Percentiles rank a stretch among this genome's conserved stretches.
These are phyloP conservation scores for Helianthus tuberosus DNA, from an alignment of 129 eudicot species.

Conservation along the genomic window DNA sequence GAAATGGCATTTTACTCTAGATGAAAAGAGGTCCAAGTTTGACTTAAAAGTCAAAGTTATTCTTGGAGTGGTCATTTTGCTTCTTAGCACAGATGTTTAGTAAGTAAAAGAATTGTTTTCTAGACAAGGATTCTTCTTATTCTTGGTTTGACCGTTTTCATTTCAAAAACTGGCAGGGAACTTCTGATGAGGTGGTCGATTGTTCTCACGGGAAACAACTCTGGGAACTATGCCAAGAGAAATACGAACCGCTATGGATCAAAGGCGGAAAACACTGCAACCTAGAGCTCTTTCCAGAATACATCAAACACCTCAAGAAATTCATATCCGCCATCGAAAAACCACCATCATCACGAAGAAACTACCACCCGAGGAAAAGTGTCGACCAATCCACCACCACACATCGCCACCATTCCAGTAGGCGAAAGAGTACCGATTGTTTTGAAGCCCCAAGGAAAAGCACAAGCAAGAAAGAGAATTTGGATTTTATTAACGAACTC, in stretches of 20 bases:
- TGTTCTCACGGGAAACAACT: slow-evolving; percentile 82
- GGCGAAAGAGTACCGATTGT: slow-evolving; percentile 64
- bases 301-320: slow-evolving; percentile 74
- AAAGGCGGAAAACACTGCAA: slow-evolving; percentile 88
- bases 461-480: slow-evolving; percentile 61
- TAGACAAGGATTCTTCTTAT: not conserved
- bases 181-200: slow-evolving; percentile 84
- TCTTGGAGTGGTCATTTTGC: not conserved
- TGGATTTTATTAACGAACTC: slow-evolving; percentile 33
- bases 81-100: not conserved
- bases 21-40: not conserved
- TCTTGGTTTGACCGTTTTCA: not conserved
- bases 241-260: slow-evolving; percentile 87
- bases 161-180: slow-evolving; percentile 51
- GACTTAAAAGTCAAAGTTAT: slow-evolving; percentile 18
- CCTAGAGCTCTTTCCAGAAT: slow-evolving; percentile 80
- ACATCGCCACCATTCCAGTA: slow-evolving; percentile 34
- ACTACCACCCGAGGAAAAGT: slow-evolving; percentile 52
- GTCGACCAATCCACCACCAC: slow-evolving; percentile 52
- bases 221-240: slow-evolving; percentile 73
- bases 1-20: not conserved
- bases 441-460: slow-evolving; percentile 66
- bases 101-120: not conserved
- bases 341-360: slow-evolving; percentile 54
- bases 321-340: slow-evolving; percentile 66